A percentile compares a stretch with the other conserved stretches of the same genome.
These are phyloP conservation scores for Penicillium olsonii DNA, from an alignment of 2,329 filamentous ascomycete genomes.

Conservation along the genomic window DNA sequence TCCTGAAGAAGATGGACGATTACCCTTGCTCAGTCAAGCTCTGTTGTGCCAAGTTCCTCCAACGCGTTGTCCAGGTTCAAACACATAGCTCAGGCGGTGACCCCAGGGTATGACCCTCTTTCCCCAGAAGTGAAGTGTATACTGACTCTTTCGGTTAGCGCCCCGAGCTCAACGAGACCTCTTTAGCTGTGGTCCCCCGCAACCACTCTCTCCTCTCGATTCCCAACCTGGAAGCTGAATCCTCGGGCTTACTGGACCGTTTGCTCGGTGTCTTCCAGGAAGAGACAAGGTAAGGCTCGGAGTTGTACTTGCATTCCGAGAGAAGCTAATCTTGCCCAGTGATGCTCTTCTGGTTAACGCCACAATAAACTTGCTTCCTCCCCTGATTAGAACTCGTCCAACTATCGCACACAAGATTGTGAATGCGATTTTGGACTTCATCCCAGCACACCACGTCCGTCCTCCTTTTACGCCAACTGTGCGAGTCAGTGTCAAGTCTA, in stretches of 20 bases:
- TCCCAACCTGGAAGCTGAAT: slow-evolving; percentile 85
- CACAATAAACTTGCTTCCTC: slow-evolving; percentile 83
- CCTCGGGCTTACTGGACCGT: slow-evolving; percentile 84
- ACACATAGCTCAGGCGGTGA: slow-evolving; percentile 81
- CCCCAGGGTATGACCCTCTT: slow-evolving; percentile 63
- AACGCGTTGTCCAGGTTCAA: slow-evolving; percentile 89
- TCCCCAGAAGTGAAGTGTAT: slow-evolving; percentile 3
- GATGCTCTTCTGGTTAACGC: slow-evolving; percentile 88
- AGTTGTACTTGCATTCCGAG: background rate
- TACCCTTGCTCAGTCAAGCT: slow-evolving; percentile 76
- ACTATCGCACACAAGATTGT: slow-evolving; percentile 82
- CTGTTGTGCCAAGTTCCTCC: slow-evolving; percentile 96
- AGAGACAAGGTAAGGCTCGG: slow-evolving; percentile 65
- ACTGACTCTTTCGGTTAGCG: slow-evolving; percentile 50
- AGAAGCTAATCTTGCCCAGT: slow-evolving; percentile 49
- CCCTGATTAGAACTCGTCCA: slow-evolving; percentile 78
- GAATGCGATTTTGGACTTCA: slow-evolving; percentile 83
- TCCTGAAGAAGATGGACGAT: slow-evolving; percentile 84
- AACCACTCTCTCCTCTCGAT: slow-evolving; percentile 80
- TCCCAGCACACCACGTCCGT: slow-evolving; percentile 79
- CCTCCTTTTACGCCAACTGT: slow-evolving; percentile 74
- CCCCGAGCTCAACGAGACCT: slow-evolving; percentile 77
- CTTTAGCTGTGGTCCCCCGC: slow-evolving; percentile 78
- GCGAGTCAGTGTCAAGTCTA: slow-evolving; percentile 83
- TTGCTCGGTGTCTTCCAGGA: slow-evolving; percentile 85